Base-by-base conservation (phyloP, 345 rosid genomes). In the Eucalyptus polyanthemos region DNA sequence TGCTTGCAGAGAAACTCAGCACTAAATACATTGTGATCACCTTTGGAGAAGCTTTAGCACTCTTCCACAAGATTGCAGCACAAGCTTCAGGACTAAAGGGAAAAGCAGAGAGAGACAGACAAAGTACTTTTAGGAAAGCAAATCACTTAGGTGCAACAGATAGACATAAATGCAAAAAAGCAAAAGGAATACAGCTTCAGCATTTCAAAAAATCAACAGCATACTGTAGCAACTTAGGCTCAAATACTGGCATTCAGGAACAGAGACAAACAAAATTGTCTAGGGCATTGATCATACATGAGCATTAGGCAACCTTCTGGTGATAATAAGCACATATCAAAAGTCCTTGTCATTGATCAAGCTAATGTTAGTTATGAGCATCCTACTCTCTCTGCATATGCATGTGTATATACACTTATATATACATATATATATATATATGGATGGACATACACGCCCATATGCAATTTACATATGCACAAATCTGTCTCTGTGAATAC, bases 41-140 rank as follows among this genome's bases (percentile, higher is more conserved):
- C 99, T 94, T 94, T 86, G 99, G 99, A 83, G 99, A 90, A 92
- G 98, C 98, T 93, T 95, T 97, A 87, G 98, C 96, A 91, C 88
- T 95, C 94, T 97, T 96, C 98, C 98, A 97, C 93, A 97, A 93
- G 90, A 97, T 97, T 58, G 99, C 98, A 58, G 99, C 99, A 93
- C 99, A 96, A 25, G 99, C 99, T 95, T 97, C 99, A 21, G 99
- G 99, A 92, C 99, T 97, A 91, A 72, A 76, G 85, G 89, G 80
- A 93, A 91, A 76, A 88, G 27, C 85, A 86, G 89, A 87, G 54
- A 86, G 62, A 80, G 54, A 87, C 3, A 88, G 47, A 76, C 27
- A 87, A 49, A 76, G 47, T 72, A 37, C 22, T 72, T 72, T 86
- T 31, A 86, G 67, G 45, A 76, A 76, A 76, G 47, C 47, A 76